These are phyloP conservation scores for Pythium vanterpoolii DNA, from an alignment of 352 stramenopile species.

Conservation along the genomic window DNA sequence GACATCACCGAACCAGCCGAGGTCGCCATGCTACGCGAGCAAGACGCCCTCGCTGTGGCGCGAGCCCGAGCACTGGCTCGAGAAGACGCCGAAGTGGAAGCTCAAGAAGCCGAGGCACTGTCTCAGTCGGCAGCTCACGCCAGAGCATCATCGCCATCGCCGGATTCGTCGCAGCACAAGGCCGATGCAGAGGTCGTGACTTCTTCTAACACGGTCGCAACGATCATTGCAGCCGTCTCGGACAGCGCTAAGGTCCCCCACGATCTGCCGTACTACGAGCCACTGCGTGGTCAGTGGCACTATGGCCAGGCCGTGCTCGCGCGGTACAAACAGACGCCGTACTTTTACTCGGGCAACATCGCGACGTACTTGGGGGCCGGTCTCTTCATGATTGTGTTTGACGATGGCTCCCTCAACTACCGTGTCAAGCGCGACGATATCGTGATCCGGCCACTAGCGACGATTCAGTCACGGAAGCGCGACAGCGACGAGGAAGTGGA, in stretches of 20 bases:
- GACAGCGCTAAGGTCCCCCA: not conserved
- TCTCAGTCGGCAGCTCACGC: not conserved
- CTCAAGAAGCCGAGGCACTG: not conserved
- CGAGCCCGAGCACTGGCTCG: slow-evolving; percentile 6
- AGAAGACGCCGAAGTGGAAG: slow-evolving; percentile 12
- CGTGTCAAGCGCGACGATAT: slow-evolving; percentile 66
- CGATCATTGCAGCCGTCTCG: slow-evolving; percentile 7
- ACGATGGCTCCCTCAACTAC: slow-evolving; percentile 74
- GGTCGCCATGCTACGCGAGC: slow-evolving; percentile 20
- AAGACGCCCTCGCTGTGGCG: slow-evolving; percentile 22
- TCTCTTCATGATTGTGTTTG: slow-evolving; percentile 79
- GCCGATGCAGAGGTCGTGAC: too few relatives aligned
- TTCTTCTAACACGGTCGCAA: slow-evolving; percentile 15
- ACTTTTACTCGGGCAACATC: slow-evolving; percentile 77
- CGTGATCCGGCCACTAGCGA: slow-evolving; percentile 29
- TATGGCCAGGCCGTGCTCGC: slow-evolving; percentile 64
- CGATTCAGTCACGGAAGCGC: not conserved
- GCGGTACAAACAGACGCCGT: slow-evolving; percentile 68
- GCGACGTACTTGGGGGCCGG: slow-evolving; percentile 63
- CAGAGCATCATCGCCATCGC: not conserved
- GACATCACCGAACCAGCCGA: slow-evolving; percentile 17
- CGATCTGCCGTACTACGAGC: slow-evolving; percentile 38
- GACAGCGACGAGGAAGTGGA: not conserved
- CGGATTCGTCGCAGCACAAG: not conserved
- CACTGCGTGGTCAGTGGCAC: slow-evolving; percentile 50